A percentile compares a stretch with the other conserved stretches of the same genome.
These are phyloP conservation scores for Podaxis mareebaensis DNA, from an alignment of 768 basidiomycete genomes.

Conservation along the genomic window DNA sequence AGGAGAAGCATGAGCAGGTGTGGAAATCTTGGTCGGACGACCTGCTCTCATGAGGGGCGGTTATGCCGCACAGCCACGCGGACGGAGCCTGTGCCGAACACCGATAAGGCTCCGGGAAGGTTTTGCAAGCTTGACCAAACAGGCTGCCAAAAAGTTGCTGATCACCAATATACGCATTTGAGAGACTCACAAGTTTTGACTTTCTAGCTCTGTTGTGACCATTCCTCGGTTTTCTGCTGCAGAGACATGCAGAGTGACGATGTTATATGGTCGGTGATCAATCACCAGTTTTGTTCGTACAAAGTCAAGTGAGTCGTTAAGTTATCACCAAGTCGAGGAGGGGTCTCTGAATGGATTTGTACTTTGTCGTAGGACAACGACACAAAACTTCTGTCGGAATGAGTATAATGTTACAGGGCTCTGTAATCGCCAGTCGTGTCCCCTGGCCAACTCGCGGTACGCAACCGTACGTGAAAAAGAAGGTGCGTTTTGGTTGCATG, in stretches of 20 bases:
- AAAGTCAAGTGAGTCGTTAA: slow-evolving; percentile 88
- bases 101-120: not conserved
- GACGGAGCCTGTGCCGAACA: not conserved
- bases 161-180: not conserved
- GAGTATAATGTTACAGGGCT: slow-evolving; percentile 98
- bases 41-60: not conserved
- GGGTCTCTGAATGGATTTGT: slow-evolving; percentile 13
- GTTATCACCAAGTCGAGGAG: not conserved
- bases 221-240: not conserved
- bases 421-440: slow-evolving; percentile 94
- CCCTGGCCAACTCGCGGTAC: slow-evolving; percentile 96
- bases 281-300: slow-evolving; percentile 95
- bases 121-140: slow-evolving; percentile 12
- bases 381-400: slow-evolving; percentile 98
- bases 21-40: not conserved
- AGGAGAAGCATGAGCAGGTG: slow-evolving; percentile 3
- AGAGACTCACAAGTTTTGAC: not conserved
- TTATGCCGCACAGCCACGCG: slow-evolving; percentile 4
- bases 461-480: slow-evolving; percentile 98
- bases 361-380: slow-evolving; percentile 67
- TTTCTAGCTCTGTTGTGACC: not conserved
- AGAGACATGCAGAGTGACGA: slow-evolving; percentile 88
- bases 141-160: slow-evolving; percentile 4
- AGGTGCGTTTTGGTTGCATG: slow-evolving; percentile 46
- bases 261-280: slow-evolving; percentile 97